Percentiles rank a stretch among this genome's conserved stretches.
Evolutionary conservation across 805 yeast genomes (phyloP).

Genomic region (Candida xyloterini): DNA sequence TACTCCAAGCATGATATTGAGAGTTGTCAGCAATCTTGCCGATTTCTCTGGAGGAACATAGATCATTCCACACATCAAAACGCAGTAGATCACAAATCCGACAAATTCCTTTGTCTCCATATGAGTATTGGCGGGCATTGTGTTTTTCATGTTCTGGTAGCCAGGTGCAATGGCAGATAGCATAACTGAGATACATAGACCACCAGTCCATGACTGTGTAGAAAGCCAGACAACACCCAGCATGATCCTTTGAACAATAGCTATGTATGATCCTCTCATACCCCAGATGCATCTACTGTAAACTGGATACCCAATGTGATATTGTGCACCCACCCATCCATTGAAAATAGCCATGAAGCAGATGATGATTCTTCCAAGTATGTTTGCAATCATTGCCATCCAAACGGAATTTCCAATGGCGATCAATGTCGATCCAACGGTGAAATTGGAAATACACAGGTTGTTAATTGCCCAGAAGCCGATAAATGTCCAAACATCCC

Average conservation of each 20-base stretch:
- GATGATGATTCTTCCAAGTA: constrained; percentile 47
- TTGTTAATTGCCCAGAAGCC: constrained; percentile 41
- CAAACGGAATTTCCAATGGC: constrained; percentile 28
- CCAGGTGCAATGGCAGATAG: constrained; percentile 39
- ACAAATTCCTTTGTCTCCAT: constrained; percentile 43
- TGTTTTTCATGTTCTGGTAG: constrained; percentile 26
- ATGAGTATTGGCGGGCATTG: constrained; percentile 17
- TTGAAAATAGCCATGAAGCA: constrained; percentile 43
- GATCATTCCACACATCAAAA: constrained; percentile 29
- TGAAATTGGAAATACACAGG: constrained; percentile 22
- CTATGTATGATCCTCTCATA: constrained; percentile 41
- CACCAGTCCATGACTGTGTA: constrained; percentile 47
- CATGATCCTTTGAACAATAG: constrained; percentile 41
- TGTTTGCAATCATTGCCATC: constrained; percentile 41
- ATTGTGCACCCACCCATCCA: constrained; percentile 48
- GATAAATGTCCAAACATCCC: constrained; percentile 43
- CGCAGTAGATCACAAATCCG: constrained; percentile 43
- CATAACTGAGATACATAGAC: constrained; percentile 39
- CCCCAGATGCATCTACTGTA: constrained; percentile 45
- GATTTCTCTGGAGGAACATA: constrained; percentile 31
- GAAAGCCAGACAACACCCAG: constrained; percentile 45
- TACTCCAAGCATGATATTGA: constrained; percentile 25
- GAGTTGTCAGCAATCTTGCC: constrained; percentile 22
- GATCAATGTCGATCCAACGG: constrained; percentile 22
- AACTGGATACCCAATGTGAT: constrained; percentile 49